A percentile compares a stretch with the other conserved stretches of the same genome.
Conservation (phyloP, 2,329 filamentous ascomycete genomes). For the Ophiostoma perfectum region DNA sequence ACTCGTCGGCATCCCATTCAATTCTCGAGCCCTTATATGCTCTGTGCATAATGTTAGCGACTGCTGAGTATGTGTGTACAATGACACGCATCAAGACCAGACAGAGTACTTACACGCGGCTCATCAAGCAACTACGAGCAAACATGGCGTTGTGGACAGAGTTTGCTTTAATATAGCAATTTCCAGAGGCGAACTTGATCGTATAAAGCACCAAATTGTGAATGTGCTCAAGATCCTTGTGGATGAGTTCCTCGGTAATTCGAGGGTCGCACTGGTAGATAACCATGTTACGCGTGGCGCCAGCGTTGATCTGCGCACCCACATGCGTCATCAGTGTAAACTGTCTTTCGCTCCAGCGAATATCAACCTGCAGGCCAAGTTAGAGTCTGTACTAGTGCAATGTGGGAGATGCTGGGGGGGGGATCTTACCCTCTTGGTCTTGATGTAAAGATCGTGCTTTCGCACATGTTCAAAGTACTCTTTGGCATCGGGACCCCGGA, state of each 20-base stretch:
- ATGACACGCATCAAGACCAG: background rate
- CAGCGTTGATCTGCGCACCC: constrained; percentile 56
- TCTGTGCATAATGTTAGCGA: constrained; percentile 33
- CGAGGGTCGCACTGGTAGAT: constrained; percentile 54
- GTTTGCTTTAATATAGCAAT: constrained; percentile 68
- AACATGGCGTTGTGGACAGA: constrained; percentile 70
- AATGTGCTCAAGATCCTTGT: constrained; percentile 74
- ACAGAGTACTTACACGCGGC: constrained; percentile 41
- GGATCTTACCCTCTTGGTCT: constrained; percentile 38
- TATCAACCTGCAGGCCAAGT: constrained; percentile 44
- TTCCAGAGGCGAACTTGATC: constrained; percentile 52
- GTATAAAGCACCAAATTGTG: constrained; percentile 69
- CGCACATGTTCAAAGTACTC: constrained; percentile 61
- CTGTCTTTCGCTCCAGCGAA: constrained; percentile 66
- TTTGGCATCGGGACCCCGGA: constrained; percentile 56
- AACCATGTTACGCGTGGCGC: constrained; percentile 69
- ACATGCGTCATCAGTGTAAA: constrained; percentile 61
- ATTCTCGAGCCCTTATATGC: constrained; percentile 67
- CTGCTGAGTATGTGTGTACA: background rate
- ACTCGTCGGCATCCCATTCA: constrained; percentile 68
- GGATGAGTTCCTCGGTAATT: constrained; percentile 59
- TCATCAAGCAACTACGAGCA: constrained; percentile 74
- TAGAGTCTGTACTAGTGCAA: constrained; percentile 32
- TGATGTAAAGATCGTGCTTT: constrained; percentile 62
- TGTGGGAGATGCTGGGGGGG: background rate